Evolutionary conservation across 2,329 filamentous ascomycete genomes (phyloP).

Genomic region (Monosporascus sp.): DNA sequence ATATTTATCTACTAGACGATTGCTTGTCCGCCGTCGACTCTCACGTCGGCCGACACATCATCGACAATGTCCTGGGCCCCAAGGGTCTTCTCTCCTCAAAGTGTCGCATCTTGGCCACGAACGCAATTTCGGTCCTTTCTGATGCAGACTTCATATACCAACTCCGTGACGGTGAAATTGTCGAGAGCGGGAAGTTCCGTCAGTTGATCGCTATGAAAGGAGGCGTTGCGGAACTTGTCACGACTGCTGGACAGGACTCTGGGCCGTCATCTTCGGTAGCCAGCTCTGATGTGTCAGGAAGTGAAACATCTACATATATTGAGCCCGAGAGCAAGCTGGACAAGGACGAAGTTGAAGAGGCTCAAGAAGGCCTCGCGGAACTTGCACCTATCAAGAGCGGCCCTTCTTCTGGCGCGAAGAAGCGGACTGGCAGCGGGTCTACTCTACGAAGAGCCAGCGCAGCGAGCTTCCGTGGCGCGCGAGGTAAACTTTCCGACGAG

Average conservation of each 20-base stretch:
- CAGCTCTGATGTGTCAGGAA: conserved; percentile 44
- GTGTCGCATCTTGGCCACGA: conserved; percentile 89
- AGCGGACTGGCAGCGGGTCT: conserved; percentile 63
- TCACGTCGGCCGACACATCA: conserved; percentile 90
- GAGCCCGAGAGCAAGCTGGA: conserved; percentile 48
- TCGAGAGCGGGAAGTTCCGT: conserved; percentile 84
- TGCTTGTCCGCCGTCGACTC: conserved; percentile 96
- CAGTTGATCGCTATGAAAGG: conserved; percentile 93
- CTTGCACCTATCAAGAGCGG: conserved; percentile 67
- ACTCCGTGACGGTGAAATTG: conserved; percentile 73
- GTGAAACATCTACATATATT: conserved; percentile 54
- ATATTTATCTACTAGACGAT: conserved; percentile 92
- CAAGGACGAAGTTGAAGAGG: conserved; percentile 67
- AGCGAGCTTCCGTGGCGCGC: conserved; percentile 80
- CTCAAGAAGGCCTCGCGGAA: conserved; percentile 70
- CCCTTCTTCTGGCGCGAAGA: conserved; percentile 43
- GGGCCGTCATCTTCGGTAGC: conserved; percentile 29
- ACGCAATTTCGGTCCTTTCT: conserved; percentile 84
- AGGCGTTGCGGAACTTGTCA: conserved; percentile 78
- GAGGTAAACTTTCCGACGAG: conserved; percentile 80
- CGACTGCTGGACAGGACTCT: conserved; percentile 61
- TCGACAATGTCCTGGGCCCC: conserved; percentile 85
- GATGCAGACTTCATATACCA: conserved; percentile 87
- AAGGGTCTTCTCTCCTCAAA: conserved; percentile 79
- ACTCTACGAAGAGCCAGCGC: conserved; percentile 88